Conservation (phyloP, 2,329 filamentous ascomycete species). For the Epichloe scottii region DNA sequence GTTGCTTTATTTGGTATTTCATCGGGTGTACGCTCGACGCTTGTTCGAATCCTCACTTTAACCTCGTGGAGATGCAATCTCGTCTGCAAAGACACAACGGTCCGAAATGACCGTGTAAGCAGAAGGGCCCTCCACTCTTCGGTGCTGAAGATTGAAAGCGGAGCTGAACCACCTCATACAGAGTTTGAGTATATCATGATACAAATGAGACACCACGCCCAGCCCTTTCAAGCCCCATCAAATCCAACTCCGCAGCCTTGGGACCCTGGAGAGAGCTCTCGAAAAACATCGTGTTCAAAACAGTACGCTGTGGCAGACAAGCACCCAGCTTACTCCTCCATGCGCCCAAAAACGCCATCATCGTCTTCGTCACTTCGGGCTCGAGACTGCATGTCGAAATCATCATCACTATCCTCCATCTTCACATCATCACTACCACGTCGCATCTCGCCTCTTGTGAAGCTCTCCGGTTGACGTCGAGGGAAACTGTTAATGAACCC, state of each 20-base stretch:
- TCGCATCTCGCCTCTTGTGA: constrained; percentile 46
- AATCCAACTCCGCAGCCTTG: constrained; percentile 21
- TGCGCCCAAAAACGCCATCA: constrained; percentile 87
- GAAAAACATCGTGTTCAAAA: not conserved
- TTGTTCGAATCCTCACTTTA: constrained; percentile 53
- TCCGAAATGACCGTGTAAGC: constrained; percentile 10
- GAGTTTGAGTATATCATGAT: constrained; percentile 28
- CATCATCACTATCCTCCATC: constrained; percentile 58
- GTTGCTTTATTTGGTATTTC: constrained; percentile 22
- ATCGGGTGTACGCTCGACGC: constrained; percentile 49
- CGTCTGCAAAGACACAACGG: constrained; percentile 13
- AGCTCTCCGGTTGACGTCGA: constrained; percentile 49
- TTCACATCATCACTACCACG: constrained; percentile 45
- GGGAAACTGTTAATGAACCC: constrained; percentile 53
- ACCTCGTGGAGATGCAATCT: constrained; percentile 49
- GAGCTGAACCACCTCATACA: constrained; percentile 46
- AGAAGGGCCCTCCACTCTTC: constrained; percentile 46
- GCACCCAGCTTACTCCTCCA: constrained; percentile 62
- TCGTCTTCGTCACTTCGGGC: constrained; percentile 77
- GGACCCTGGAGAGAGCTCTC: constrained; percentile 3
- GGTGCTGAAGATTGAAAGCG: constrained; percentile 54
- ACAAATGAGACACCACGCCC: constrained; percentile 35
- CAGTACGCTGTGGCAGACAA: not conserved
- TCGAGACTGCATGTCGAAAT: constrained; percentile 47
- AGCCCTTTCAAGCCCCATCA: constrained; percentile 19